Evolutionary conservation across 768 basidiomycete genomes (phyloP), one percentile per base, ranked within the genome.

Genomic region (Nevesoporus exiguus): DNA sequence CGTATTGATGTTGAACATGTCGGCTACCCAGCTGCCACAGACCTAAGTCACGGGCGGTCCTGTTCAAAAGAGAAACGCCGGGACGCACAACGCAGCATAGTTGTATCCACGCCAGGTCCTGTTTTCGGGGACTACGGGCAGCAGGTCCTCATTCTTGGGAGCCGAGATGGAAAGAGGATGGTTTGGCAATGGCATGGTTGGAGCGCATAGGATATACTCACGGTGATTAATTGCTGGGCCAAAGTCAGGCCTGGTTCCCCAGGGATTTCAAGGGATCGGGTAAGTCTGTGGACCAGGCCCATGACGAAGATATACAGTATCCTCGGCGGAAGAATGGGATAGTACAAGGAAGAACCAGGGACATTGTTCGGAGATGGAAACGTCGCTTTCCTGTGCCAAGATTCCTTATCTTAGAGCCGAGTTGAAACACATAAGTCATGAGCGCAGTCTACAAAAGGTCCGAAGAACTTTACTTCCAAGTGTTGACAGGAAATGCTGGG

Each of bases 1-100:
- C 84, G 85, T 86, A 67, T 85, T 86, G 64, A 88, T 78, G 61
- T 88, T 89, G 76, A 88, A 90, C 61, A 80, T 82, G 71, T 91
- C 88, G 36, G 86, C 87, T 40, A 90, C 79, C 89, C 87, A 90
- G 73, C 85, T 87, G 56, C 63, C 47, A 42, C 48, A 49, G 54
- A 27, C 55, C 43, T 7, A 44, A 46, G 15, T 41, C 22, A 56
- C 36, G 45, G 46, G 39, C 41, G n/a, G 30, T 41, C n/a, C 7
- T 22, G 14, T 29, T 33, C 40, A 37, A 25, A 39, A 29, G 21
- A 10, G 6, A 21, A 52, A 36, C 25, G 21, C 48, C 25, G 50
- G 46, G 39, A 60, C 79, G 58, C 65, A 86, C 81, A 85, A 88
- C 19, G 84, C 77, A 42, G 85, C 72, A 66, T 85, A 89, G 69